phyloP scores from a whole-genome alignment of 2,329 filamentous ascomycete species.

The Beauveria scarabaeidicola region DNA sequence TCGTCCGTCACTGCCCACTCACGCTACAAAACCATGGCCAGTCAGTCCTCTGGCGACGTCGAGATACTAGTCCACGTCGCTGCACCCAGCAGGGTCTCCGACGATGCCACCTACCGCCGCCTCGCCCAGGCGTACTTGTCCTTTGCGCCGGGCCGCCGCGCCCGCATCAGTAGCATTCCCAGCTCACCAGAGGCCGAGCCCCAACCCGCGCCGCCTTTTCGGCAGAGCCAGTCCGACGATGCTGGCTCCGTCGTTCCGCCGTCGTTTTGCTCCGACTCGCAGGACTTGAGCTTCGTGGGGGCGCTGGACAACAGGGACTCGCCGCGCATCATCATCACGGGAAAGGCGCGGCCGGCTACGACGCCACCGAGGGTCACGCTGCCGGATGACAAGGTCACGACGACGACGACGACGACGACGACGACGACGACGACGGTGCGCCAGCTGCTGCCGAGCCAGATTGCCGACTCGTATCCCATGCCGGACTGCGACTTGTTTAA shows the following conservation, averaged over 20 bases:
- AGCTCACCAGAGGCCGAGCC: neutral
- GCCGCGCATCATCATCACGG: slow-evolving; percentile 19
- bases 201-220: neutral
- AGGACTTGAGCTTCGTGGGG: slow-evolving; percentile 36
- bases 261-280: slow-evolving; percentile 24
- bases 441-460: slow-evolving; percentile 36
- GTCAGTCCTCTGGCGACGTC: slow-evolving; percentile 22
- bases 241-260: slow-evolving; percentile 11
- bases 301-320: slow-evolving; percentile 36
- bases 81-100: slow-evolving; percentile 38
- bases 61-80: slow-evolving; percentile 50
- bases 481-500: slow-evolving; percentile 21
- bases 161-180: slow-evolving; percentile 2
- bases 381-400: neutral
- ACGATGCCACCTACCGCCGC: slow-evolving; percentile 42
- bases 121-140: slow-evolving; percentile 43
- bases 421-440: slow-evolving; percentile 29
- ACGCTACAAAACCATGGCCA: slow-evolving; percentile 18
- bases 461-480: slow-evolving; percentile 46
- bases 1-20: neutral
- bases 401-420: slow-evolving; percentile 24
- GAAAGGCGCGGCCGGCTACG: neutral
- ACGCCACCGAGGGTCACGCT: neutral
- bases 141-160: slow-evolving; percentile 29
- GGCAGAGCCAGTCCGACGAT: neutral